phyloP scores from a whole-genome alignment of 2,329 filamentous ascomycete genomes.

The Hypoxylon sp. region DNA sequence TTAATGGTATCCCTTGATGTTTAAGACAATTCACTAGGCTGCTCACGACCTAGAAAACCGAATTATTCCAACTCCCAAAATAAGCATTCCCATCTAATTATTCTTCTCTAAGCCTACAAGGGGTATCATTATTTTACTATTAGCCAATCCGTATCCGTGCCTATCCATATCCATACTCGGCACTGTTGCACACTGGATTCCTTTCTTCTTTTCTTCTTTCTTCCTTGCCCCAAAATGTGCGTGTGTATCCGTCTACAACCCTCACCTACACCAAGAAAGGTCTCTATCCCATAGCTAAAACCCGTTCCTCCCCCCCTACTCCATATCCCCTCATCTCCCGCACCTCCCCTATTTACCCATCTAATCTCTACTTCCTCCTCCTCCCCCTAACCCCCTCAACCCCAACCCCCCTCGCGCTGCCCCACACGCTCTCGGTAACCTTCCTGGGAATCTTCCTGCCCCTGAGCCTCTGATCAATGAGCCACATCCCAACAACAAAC shows the following conservation, averaged over 20 bases:
- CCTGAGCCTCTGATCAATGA: slow-evolving; percentile 84
- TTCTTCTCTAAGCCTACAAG: slow-evolving; percentile 26
- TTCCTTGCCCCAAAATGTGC: neutral
- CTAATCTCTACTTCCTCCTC: slow-evolving; percentile 9
- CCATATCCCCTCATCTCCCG: too few relatives aligned
- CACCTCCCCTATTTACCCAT: neutral
- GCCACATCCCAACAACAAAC: slow-evolving; percentile 87
- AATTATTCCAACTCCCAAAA: neutral
- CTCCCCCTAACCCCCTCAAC: slow-evolving; percentile 44
- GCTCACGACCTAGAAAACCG: neutral
- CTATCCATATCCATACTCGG: neutral
- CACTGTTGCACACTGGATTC: neutral
- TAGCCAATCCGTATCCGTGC: slow-evolving; percentile 5
- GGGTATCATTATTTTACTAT: slow-evolving; percentile 38
- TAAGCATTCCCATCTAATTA: slow-evolving; percentile 15
- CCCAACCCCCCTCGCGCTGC: slow-evolving; percentile 70
- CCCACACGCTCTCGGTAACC: slow-evolving; percentile 83
- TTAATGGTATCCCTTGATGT: neutral
- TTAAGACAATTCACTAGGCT: neutral
- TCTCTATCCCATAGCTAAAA: neutral
- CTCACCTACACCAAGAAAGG: too few relatives aligned
- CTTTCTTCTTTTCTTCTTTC: neutral
- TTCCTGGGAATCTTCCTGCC: slow-evolving; percentile 81
- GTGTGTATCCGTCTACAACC: too few relatives aligned
- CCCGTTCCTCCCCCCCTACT: neutral